Evolutionary conservation across 129 eudicot species (phyloP), one percentile per base, ranked within the genome.

Genomic region (Flaveria trinervia): DNA sequence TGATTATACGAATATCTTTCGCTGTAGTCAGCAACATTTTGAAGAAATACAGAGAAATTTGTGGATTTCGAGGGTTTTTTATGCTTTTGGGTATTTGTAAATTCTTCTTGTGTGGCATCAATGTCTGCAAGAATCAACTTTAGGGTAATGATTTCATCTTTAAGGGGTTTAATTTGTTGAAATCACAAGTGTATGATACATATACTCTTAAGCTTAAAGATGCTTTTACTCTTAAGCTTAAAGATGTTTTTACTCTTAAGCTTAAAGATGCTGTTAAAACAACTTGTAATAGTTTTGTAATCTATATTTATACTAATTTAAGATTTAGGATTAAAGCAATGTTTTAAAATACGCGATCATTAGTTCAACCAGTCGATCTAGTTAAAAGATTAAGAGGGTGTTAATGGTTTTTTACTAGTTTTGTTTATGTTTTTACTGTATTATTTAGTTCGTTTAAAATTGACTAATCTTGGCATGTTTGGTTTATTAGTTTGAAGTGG

Each of bases 1-100:
- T 68, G 43, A 71, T 30, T 55, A 55, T 54, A 43, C 65, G 59
- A 68, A 70, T 68, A 69, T 77, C 49, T 44, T 41, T 55, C 51
- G 7, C 7, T 43, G 39, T 41, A 23, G 51, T 59, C 70, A 26
- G 46, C 52, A 79, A 51, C 55, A 70, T 61, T 61, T 59, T 77
- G 46, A 55, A 9, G 23, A 59, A 50, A 65, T 46, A 23, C 65
- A 8, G 72, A 25, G 15, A 46, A 15, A 17, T 36, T 79, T 71
- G 73, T 39, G 36, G 64, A n/a, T 60, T 71, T 16, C 33, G 50
- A 67, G 61, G 62, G 44, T 9, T 61, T 71, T 71, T 30, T 61
- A 14, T 61, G 69, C 44, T 36, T 78, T 20, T 69, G 36, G 51
- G 48, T 28, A 46, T 10, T 10, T 28, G 70, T 70, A 44, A 59